Evolutionary conservation across 176 grass and related monocot species (phyloP), one percentile per base, ranked within the genome.

Genomic region (Areca catechu): DNA sequence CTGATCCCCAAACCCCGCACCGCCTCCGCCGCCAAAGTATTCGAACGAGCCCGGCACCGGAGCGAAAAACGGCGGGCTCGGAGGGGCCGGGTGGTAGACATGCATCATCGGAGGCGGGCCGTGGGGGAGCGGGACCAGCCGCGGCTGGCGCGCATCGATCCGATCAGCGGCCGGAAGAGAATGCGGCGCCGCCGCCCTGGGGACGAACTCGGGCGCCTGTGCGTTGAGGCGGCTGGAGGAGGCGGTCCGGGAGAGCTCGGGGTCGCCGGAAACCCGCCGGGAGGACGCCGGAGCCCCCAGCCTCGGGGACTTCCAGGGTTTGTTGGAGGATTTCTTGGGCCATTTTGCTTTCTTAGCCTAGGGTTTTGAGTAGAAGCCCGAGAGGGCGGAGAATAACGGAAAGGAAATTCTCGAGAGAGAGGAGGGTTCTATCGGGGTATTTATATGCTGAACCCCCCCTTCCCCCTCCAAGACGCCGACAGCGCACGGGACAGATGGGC

Each of bases 11-110:
- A 62, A 65, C 22, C 53, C 66, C 20, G 75, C 79, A 19, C 61
- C 43, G 6, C 24, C 77, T 0, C 47, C 83, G 0, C 59, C 54
- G 19, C 58, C 67, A 19, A 68, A 89, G 70, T 89, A 95, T 25
- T 89, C 85, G 56, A 95, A 89, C 60, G 79, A 34, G 4, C 19
- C 47, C 15, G 77, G 80, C 3, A 74, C 71, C 4, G 80, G 63
- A 0, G 82, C 51, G 51, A 82, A 95, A 61, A 85, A 89, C 24
- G 79, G 66, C 19, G 81, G 69, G 50, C 66, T 68, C 2, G 80
- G 80, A 0, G 75, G 61, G 53, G 68, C 23, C 0, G 84, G 66
- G 15, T 78, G 58, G 67, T 85, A 89, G 25, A 85, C 77, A 19
- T 61, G 84, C 66, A 88, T 81, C 54, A 80, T 73, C 10, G 61